Percentiles rank a stretch among this genome's conserved stretches.
phyloP scores from a whole-genome alignment of 2,329 filamentous ascomycete genomes.

The Penicillium polonicum region DNA sequence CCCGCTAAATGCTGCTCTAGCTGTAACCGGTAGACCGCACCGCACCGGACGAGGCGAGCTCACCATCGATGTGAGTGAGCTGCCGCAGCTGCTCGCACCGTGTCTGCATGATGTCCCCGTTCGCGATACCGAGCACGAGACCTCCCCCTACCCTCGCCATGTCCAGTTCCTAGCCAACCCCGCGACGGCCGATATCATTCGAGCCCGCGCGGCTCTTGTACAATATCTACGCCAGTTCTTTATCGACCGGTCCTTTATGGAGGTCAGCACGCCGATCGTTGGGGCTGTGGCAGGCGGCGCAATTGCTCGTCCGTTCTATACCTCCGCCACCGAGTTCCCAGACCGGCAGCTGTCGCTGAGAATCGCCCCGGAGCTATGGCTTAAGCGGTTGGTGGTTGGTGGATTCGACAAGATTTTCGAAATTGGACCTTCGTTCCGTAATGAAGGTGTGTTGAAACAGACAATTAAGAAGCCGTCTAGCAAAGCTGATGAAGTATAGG shows the following conservation, averaged over 20 bases:
- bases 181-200: conserved; percentile 65
- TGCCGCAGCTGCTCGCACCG: conserved; percentile 74
- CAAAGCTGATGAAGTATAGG: conserved; percentile 35
- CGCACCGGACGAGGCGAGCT: conserved; percentile 72
- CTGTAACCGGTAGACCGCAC: conserved; percentile 68
- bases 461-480: background rate
- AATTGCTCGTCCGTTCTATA: conserved; percentile 80
- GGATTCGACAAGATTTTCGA: conserved; percentile 89
- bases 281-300: conserved; percentile 82
- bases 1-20: conserved; percentile 39
- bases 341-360: conserved; percentile 71
- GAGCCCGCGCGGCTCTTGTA: conserved; percentile 72
- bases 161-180: conserved; percentile 80
- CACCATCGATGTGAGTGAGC: conserved; percentile 64
- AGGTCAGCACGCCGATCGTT: conserved; percentile 89
- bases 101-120: conserved; percentile 76
- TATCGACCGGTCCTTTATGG: conserved; percentile 69
- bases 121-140: conserved; percentile 67
- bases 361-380: conserved; percentile 91
- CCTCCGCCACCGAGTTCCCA: conserved; percentile 71
- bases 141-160: conserved; percentile 73
- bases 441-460: conserved; percentile 63
- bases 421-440: conserved; percentile 87
- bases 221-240: conserved; percentile 73
- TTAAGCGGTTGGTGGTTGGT: conserved; percentile 87